A percentile compares a stretch with the other conserved stretches of the same genome.
Conservation (phyloP, 345 rosid species). For the Pistacia atlantica region DNA sequence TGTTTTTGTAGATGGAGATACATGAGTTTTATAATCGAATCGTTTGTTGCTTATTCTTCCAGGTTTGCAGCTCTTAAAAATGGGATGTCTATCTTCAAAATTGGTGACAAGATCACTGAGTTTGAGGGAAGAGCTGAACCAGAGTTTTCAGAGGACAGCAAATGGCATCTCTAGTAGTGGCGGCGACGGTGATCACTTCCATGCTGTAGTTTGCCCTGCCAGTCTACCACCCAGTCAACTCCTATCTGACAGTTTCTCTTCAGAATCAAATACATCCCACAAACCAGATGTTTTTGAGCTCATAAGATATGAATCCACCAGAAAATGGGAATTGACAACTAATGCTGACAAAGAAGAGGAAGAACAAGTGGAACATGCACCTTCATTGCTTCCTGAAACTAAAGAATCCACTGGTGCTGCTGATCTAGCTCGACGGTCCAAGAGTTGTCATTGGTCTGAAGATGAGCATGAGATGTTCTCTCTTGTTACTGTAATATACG, state of each 20-base stretch:
- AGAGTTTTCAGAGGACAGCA: constrained; percentile 20
- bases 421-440: constrained; percentile 14
- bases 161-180: constrained; percentile 15
- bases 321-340: constrained; percentile 1
- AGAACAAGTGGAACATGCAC: not conserved
- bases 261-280: constrained; percentile 9
- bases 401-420: constrained; percentile 4
- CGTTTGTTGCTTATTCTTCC: not conserved
- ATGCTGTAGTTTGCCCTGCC: constrained; percentile 22
- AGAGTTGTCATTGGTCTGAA: too few relatives aligned
- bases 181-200: constrained; percentile 17
- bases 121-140: constrained; percentile 27
- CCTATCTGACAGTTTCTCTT: constrained; percentile 1
- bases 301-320: not conserved
- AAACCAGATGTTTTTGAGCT: not conserved
- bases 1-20: not conserved
- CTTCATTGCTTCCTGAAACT: not conserved
- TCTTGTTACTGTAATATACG: not conserved
- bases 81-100: constrained; percentile 54
- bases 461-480: not conserved
- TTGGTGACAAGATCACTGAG: constrained; percentile 34
- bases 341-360: constrained; percentile 15
- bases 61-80: constrained; percentile 12
- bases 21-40: not conserved
- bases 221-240: not conserved